A percentile compares a stretch with the other conserved stretches of the same genome.
Conservation (phyloP, 2,329 filamentous ascomycete species). For the Pseudocercospora vitis region DNA sequence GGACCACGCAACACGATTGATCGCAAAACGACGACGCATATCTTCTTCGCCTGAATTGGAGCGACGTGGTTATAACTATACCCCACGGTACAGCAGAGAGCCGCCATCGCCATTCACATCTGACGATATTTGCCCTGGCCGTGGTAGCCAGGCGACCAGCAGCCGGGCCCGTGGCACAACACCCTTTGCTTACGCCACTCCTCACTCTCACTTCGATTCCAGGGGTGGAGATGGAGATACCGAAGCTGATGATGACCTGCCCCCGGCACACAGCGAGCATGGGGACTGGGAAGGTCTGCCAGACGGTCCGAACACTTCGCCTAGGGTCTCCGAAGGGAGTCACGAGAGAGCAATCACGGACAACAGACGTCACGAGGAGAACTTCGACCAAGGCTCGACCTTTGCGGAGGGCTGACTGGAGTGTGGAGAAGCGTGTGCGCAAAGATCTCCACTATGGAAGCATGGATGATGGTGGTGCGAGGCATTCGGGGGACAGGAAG, state of each 20-base stretch:
- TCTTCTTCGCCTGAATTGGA: slow-evolving; percentile 55
- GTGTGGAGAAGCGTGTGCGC: neutral
- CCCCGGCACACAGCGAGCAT: slow-evolving; percentile 15
- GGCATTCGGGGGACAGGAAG: slow-evolving; percentile 11
- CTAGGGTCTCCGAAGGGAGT: slow-evolving; percentile 10
- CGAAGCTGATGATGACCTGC: slow-evolving; percentile 19
- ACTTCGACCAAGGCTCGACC: slow-evolving; percentile 24
- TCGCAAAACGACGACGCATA: slow-evolving; percentile 52
- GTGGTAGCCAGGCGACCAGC: slow-evolving; percentile 41
- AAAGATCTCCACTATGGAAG: slow-evolving; percentile 2
- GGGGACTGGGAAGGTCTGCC: slow-evolving; percentile 38
- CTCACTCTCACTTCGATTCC: slow-evolving; percentile 56
- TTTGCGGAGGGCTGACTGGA: slow-evolving; percentile 26
- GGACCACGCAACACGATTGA: slow-evolving; percentile 22
- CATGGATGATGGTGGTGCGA: slow-evolving; percentile 1
- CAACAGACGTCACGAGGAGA: slow-evolving; percentile 17
- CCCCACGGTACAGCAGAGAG: slow-evolving; percentile 47
- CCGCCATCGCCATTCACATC: slow-evolving; percentile 46
- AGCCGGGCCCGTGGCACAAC: slow-evolving; percentile 51
- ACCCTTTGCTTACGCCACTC: slow-evolving; percentile 71
- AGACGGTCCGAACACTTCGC: slow-evolving; percentile 31
- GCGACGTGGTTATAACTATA: slow-evolving; percentile 40
- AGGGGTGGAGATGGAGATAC: slow-evolving; percentile 36
- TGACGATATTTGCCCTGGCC: slow-evolving; percentile 28
- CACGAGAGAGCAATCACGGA: slow-evolving; percentile 25